Base-by-base conservation (phyloP, 2,329 filamentous ascomycete species). In the Diaporthe caulivora region DNA sequence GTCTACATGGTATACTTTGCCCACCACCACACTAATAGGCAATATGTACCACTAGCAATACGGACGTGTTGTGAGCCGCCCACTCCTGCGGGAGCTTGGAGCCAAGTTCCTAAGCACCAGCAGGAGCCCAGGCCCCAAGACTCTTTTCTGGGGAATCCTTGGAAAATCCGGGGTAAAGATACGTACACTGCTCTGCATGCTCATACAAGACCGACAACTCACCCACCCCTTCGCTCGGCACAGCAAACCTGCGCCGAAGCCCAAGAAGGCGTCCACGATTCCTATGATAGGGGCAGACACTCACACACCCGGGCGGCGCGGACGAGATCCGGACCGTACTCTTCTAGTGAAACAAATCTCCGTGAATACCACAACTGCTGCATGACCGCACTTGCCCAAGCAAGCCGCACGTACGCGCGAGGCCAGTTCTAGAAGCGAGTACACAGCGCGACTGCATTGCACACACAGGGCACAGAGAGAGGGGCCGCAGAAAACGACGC, bases 41-140 rank as follows among this genome's bases (percentile, higher is more conserved):
- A 4, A 6, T 13, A n/a, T 17, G 34, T 5, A 5, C 34, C 10
- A 34, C 24, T 31, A 29, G 51, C 26, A n/a, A 11, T 31, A 62
- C 42, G n/a, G n/a, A n/a, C n/a, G n/a, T n/a, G n/a, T 47, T 24
- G 58, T 31, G 58, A 64, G 58, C 58, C 40, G 47, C 18, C 47
- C 60, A 24, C 60, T 64, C 26, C 26, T 65, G 60, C 60, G 26
- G 60, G 60, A 51, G 62, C 62, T 51, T 51, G 31, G 62, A 65
- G 62, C 62, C 62, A 65, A 51, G 62, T 24, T 26, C 34, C 21
- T 51, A 5, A 49, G 29, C 60, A 34, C 29, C 44, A 51, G 29
- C 11, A 9, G 21, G 40, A 47, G 42, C 34, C 60, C 60, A 49
- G 44, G 44, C 42, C 54, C 29, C 26, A 65, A 34, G 44, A n/a